Conservation (phyloP, 1,139 yeast genomes). For the Debaryomyces psychrophilus region DNA sequence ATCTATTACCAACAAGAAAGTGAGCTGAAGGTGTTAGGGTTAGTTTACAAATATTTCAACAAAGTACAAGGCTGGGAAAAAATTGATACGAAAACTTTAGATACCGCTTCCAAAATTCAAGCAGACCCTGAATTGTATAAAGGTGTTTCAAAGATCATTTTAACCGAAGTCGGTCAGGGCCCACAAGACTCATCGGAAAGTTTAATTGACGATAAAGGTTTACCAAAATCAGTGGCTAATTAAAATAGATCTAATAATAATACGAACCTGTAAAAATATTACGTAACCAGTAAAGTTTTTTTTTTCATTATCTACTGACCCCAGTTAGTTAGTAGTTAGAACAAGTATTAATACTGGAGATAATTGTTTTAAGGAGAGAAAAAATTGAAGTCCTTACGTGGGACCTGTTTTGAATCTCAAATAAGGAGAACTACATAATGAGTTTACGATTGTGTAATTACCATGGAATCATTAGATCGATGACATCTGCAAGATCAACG, state of each 20-base stretch:
- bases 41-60: slow-evolving; percentile 56
- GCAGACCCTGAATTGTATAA: slow-evolving; percentile 57
- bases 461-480: background rate
- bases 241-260: slow-evolving; percentile 4
- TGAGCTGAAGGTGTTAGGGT: slow-evolving; percentile 67
- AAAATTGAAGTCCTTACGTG: background rate
- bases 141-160: slow-evolving; percentile 80
- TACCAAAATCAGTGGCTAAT: slow-evolving; percentile 25
- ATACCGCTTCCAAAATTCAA: slow-evolving; percentile 39
- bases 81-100: slow-evolving; percentile 28
- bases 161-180: slow-evolving; percentile 86
- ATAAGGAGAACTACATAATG: background rate
- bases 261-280: background rate
- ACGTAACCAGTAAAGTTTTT: background rate
- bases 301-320: background rate
- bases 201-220: slow-evolving; percentile 51
- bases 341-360: background rate
- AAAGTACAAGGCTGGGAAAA: slow-evolving; percentile 74
- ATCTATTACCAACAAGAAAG: slow-evolving; percentile 79
- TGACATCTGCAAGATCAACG: background rate
- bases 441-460: slow-evolving; percentile 5
- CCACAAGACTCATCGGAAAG: slow-evolving; percentile 62
- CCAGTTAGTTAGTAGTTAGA: background rate
- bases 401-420: background rate
- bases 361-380: background rate